phyloP scores from a whole-genome alignment of 2,329 filamentous ascomycete species.

The Cladosporium oxysporum region DNA sequence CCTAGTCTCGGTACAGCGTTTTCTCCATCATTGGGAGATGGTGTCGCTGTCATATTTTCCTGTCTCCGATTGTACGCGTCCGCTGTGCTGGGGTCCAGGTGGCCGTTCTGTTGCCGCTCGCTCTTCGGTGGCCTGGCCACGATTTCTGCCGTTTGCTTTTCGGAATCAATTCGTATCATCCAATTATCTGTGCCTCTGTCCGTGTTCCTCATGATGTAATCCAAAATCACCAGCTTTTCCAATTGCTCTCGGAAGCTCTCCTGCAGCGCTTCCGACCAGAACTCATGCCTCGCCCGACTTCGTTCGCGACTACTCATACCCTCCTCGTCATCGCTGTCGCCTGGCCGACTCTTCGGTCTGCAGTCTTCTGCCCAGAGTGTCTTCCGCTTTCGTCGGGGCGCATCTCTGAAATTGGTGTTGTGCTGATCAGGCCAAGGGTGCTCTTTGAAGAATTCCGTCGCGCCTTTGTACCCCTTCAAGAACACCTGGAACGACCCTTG shows the following conservation, averaged over 20 bases:
- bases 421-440: constrained; percentile 96
- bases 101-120: constrained; percentile 42
- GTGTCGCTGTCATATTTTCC: constrained; percentile 77
- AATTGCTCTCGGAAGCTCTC: constrained; percentile 92
- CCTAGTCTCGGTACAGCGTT: constrained; percentile 72
- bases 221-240: constrained; percentile 93
- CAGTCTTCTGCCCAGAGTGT: constrained; percentile 87
- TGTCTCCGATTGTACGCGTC: constrained; percentile 52
- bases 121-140: constrained; percentile 76
- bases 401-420: constrained; percentile 62
- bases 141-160: constrained; percentile 79
- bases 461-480: constrained; percentile 94
- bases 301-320: constrained; percentile 42
- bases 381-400: constrained; percentile 65
- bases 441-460: constrained; percentile 90
- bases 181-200: constrained; percentile 96
- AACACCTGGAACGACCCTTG: constrained; percentile 97
- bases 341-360: constrained; percentile 64
- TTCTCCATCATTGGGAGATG: constrained; percentile 42
- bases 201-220: constrained; percentile 99
- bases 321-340: constrained; percentile 58
- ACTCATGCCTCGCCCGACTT: constrained; percentile 56
- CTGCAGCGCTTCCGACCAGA: constrained; percentile 86
- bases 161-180: constrained; percentile 97
- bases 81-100: constrained; percentile 43